Evolutionary conservation across 1,284 basidiomycete genomes (phyloP), one percentile per base, ranked within the genome.

Genomic region (Rhodotorula sp.): DNA sequence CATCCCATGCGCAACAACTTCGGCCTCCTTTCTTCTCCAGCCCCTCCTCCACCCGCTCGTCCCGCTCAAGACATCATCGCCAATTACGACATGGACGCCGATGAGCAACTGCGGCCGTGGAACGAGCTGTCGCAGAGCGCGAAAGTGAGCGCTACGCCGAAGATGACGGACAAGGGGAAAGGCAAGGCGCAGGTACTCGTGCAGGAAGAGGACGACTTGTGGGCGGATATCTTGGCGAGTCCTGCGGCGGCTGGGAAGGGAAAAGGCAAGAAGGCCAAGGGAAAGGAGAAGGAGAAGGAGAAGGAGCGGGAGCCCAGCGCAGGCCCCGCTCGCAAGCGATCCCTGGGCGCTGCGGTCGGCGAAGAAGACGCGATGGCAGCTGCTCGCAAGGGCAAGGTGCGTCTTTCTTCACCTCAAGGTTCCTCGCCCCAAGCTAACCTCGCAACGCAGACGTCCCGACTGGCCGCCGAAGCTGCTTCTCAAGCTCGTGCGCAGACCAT

Each of bases 171-270:
- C 5, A 26, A 15, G n/a, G 4, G 56, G 10, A 22, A n/a, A 28
- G 24, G 7, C 22, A 20, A 24, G 18, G 2, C 34, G 30, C 22
- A 28, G 60, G 40, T 15, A 2, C n/a, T 20, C 60, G n/a, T 47
- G 30, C 3, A n/a, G 24, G 24, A 31, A 18, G 47, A 46, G 20
- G 46, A 48, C 7, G 61, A 62, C 24, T 56, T 37, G 0, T 68
- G 61, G 56, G 56, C 57, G 11, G 66, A 68, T 15, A 63, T 63
- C 22, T 51, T 68, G 7, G 30, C 8, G 37, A 58, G 48, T 30
- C 50, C n/a, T 22, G 58, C 15, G 11, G 16, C 37, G 20, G 44
- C 47, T 20, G 59, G 13, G 26, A 62, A 54, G 44, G 63, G 51
- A 24, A 69, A 61, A 55, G 58, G 28, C 16, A 62, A 50, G 55